Conservation (phyloP, 805 yeast species). For the Candida hispaniensis region DNA sequence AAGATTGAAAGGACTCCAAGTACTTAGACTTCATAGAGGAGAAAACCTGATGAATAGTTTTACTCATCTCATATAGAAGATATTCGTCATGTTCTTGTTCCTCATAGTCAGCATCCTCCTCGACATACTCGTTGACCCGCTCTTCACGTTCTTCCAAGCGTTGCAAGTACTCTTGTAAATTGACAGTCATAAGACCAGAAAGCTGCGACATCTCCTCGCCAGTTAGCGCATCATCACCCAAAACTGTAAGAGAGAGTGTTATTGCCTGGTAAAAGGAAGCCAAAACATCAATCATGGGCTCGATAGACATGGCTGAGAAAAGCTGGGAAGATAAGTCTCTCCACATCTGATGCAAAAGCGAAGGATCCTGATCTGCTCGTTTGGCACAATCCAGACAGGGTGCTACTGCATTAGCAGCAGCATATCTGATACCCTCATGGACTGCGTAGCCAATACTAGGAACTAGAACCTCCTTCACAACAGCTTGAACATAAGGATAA, state of each 20-base stretch:
- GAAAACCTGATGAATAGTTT: constrained; percentile 60
- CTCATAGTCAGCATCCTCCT: constrained; percentile 75
- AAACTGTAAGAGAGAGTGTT: constrained; percentile 50
- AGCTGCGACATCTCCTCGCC: constrained; percentile 44
- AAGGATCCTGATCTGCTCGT: constrained; percentile 42
- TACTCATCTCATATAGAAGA: constrained; percentile 73
- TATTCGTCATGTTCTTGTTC: constrained; percentile 84
- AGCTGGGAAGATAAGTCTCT: constrained; percentile 54
- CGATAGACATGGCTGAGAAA: constrained; percentile 55
- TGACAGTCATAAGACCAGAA: constrained; percentile 48
- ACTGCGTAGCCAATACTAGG: constrained; percentile 87
- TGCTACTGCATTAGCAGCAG: constrained; percentile 81
- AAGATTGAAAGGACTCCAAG: constrained; percentile 49
- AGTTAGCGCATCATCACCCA: constrained; percentile 48
- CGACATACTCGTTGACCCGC: constrained; percentile 73
- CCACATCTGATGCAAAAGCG: constrained; percentile 56
- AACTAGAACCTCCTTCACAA: constrained; percentile 64
- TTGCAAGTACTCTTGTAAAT: constrained; percentile 55
- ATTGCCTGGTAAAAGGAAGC: constrained; percentile 69
- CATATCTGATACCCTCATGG: constrained; percentile 87
- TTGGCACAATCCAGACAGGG: constrained; percentile 57
- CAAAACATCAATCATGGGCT: constrained; percentile 73
- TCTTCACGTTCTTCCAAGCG: constrained; percentile 46
- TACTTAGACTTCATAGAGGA: constrained; percentile 48
- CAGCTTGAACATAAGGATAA: constrained; percentile 69